These are phyloP conservation scores for Colletotrichum sp. DNA, from an alignment of 2,329 filamentous ascomycete genomes.

Conservation along the genomic window DNA sequence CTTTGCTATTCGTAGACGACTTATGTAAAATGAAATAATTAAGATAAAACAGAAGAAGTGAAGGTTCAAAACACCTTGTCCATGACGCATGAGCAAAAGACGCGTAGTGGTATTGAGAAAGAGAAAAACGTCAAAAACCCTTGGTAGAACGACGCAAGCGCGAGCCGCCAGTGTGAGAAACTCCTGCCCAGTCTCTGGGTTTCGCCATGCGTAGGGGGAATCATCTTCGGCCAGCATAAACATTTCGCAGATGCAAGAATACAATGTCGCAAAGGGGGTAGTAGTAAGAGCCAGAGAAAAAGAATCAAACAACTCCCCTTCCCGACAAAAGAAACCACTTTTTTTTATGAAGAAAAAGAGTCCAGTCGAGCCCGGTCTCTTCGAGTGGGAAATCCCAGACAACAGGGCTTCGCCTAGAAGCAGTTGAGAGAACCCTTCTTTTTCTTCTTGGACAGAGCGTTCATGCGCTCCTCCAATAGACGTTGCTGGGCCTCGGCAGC, in stretches of 20 bases:
- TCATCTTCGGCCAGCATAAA: slow-evolving; percentile 18
- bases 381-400: not conserved
- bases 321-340: not conserved
- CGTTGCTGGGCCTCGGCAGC: slow-evolving; percentile 89
- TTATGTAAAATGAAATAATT: slow-evolving; percentile 11
- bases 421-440: slow-evolving; percentile 96
- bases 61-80: not conserved
- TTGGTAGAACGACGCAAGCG: slow-evolving; percentile 4
- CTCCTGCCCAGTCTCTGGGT: slow-evolving; percentile 18
- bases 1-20: slow-evolving; percentile 10
- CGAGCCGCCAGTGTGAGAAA: slow-evolving; percentile 17
- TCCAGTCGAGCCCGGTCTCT: slow-evolving; percentile 20
- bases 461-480: slow-evolving; percentile 94
- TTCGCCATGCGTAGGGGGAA: slow-evolving; percentile 23
- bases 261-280: slow-evolving; percentile 14
- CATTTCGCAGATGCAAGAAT: slow-evolving; percentile 15
- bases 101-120: slow-evolving; percentile 15
- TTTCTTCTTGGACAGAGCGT: slow-evolving; percentile 88
- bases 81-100: slow-evolving; percentile 1
- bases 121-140: not conserved
- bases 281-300: slow-evolving; percentile 6
- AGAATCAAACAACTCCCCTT: not conserved
- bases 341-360: slow-evolving; percentile 23
- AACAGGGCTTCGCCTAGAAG: slow-evolving; percentile 68
- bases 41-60: slow-evolving; percentile 4